Percentiles rank a stretch among this genome's conserved stretches.
phyloP scores from a whole-genome alignment of 176 grass and related monocot genomes.

The Echinochloa phyllopogon region DNA sequence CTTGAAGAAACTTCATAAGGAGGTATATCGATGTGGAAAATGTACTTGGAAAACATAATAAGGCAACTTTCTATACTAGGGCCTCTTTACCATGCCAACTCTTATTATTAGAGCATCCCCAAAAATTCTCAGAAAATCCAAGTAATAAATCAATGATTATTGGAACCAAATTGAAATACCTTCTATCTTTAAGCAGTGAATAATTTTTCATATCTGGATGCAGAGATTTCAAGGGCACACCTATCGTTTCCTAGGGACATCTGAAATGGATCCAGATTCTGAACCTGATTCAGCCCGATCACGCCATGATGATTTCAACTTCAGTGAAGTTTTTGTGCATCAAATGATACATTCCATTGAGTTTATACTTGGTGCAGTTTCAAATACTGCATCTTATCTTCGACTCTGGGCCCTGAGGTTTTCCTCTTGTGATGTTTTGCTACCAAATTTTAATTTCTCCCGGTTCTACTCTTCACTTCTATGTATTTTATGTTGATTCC shows the following conservation, averaged over 20 bases:
- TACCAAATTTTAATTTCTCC: conserved; percentile 11
- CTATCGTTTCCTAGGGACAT: conserved; percentile 89
- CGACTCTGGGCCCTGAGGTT: conserved; percentile 99
- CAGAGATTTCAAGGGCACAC: conserved; percentile 98
- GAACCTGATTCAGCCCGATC: conserved; percentile 95
- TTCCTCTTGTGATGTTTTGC: conserved; percentile 29
- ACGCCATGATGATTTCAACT: conserved; percentile 94
- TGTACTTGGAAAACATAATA: neutral
- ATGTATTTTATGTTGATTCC: conserved; percentile 50
- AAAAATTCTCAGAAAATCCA: neutral
- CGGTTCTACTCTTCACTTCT: conserved; percentile 39
- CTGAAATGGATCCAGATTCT: conserved; percentile 91
- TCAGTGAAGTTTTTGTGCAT: conserved; percentile 99
- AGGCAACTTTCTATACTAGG: neutral
- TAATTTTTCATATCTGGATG: conserved; percentile 31
- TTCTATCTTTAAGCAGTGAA: conserved; percentile 9
- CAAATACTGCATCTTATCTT: conserved; percentile 99
- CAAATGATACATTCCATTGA: conserved; percentile 99
- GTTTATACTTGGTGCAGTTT: conserved; percentile 98
- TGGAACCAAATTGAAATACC: neutral
- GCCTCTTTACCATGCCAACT: neutral
- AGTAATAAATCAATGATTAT: conserved; percentile 15
- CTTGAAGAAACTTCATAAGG: conserved; percentile 86
- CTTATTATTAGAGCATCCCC: neutral
- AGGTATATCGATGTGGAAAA: conserved; percentile 62